Conservation (phyloP, 2,329 filamentous ascomycete genomes). For the Thermoascus crustaceus region DNA sequence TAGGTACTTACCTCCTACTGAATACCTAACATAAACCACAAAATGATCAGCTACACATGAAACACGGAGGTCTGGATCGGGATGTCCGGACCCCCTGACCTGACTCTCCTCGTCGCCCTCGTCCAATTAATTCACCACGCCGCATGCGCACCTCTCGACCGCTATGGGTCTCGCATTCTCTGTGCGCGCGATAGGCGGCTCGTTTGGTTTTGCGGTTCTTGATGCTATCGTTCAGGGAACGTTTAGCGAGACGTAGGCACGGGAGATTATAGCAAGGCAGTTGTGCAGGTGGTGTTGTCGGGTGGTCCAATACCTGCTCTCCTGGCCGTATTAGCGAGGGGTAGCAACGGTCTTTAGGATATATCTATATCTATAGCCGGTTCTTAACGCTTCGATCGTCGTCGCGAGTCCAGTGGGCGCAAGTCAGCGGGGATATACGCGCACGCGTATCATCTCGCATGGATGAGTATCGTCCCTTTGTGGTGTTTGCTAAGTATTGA, state of each 20-base stretch:
- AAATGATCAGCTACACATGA: too few relatives aligned
- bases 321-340: not conserved
- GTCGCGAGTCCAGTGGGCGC: constrained; percentile 32
- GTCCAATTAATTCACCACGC: constrained; percentile 48
- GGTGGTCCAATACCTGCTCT: not conserved
- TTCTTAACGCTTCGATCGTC: constrained; percentile 31
- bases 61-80: constrained; percentile 41
- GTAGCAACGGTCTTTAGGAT: constrained; percentile 4
- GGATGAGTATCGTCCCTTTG: constrained; percentile 47
- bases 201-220: constrained; percentile 46
- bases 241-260: constrained; percentile 32
- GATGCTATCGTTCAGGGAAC: constrained; percentile 46
- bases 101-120: constrained; percentile 43
- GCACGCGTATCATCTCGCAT: constrained; percentile 42
- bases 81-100: constrained; percentile 42
- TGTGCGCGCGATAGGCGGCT: constrained; percentile 45
- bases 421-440: constrained; percentile 41
- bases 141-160: constrained; percentile 46
- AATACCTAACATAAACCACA: too few relatives aligned
- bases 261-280: constrained; percentile 35
- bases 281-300: constrained; percentile 14
- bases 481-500: constrained; percentile 42
- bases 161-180: constrained; percentile 48
- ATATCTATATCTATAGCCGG: too few relatives aligned
- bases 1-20: too few relatives aligned